Evolutionary conservation across 257 asterid species (phyloP).

Genomic region (Ajuga chamaepitys): DNA sequence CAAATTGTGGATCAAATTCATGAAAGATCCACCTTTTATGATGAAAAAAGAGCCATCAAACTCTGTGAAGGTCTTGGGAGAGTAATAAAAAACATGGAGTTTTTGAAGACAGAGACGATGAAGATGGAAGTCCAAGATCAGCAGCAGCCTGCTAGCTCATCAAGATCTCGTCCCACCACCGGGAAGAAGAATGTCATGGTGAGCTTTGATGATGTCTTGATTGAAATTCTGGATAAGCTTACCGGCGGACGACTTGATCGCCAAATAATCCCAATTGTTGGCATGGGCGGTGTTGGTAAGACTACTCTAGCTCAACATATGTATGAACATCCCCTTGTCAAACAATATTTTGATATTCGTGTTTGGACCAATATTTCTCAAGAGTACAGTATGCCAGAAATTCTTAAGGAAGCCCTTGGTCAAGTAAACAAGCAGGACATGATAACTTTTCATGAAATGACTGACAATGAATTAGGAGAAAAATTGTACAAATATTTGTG

Average conservation of each 20-base stretch:
- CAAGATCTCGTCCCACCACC: no score
- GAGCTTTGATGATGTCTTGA: background rate
- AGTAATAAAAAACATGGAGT: background rate
- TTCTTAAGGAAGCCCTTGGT: background rate
- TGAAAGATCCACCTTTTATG: background rate
- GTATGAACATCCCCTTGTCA: background rate
- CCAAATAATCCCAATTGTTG: no score
- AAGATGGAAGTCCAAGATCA: background rate
- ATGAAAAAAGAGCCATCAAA: no score
- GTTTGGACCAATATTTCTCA: constrained; percentile 1
- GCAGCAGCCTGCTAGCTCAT: no score
- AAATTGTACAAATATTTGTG: no score
- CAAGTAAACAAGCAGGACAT: background rate
- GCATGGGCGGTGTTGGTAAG: constrained; percentile 4
- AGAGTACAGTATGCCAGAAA: background rate
- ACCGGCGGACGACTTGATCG: no score
- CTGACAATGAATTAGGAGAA: no score
- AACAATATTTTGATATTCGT: background rate
- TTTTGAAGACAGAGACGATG: no score
- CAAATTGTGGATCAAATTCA: background rate
- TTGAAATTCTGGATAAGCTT: background rate
- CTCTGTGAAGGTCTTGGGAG: no score
- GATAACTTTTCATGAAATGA: background rate
- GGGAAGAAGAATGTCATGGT: no score
- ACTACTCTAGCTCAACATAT: background rate